phyloP scores from a whole-genome alignment of 2,329 filamentous ascomycete species.

The Aspergillus pseudoglaucus region DNA sequence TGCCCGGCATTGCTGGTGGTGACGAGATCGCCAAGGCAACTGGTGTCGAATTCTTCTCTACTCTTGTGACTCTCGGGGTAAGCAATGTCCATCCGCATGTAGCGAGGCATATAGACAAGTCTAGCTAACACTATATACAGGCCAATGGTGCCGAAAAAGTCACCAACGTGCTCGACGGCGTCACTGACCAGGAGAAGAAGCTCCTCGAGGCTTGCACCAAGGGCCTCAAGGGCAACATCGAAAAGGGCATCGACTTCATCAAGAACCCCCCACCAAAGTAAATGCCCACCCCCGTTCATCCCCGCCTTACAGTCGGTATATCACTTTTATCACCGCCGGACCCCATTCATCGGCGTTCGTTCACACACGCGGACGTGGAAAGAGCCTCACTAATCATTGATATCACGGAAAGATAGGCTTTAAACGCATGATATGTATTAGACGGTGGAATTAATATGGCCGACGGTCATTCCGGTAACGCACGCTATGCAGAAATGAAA shows the following conservation, averaged over 20 bases:
- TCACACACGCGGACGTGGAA: conserved; percentile 13
- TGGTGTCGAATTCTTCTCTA: conserved; percentile 89
- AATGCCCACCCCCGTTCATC: conserved; percentile 38
- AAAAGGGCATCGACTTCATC: conserved; percentile 86
- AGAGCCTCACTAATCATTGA: conserved; percentile 31
- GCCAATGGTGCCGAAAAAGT: conserved; percentile 79
- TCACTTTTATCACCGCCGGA: conserved; percentile 8
- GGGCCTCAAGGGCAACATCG: conserved; percentile 86
- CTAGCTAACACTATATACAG: conserved; percentile 44
- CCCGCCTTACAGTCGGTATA: conserved; percentile 17
- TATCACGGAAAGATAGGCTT: conserved; percentile 40
- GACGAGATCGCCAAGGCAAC: conserved; percentile 77
- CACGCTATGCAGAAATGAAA: conserved; percentile 9
- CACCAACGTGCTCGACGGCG: conserved; percentile 66
- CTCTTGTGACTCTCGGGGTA: conserved; percentile 92
- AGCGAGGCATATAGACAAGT: conserved; percentile 17
- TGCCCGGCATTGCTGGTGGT: conserved; percentile 81
- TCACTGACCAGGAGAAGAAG: conserved; percentile 82
- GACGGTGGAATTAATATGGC: conserved; percentile 18
- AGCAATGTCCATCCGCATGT: conserved; percentile 35
- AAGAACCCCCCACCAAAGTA: conserved; percentile 85
- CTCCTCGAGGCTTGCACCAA: conserved; percentile 69
- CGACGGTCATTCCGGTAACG: conserved; percentile 12
- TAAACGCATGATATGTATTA: conserved; percentile 23
- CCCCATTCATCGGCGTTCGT: conserved; percentile 9